Evolutionary conservation across 2,329 filamentous ascomycete species (phyloP).

Genomic region (Fusarium phyllophilum): DNA sequence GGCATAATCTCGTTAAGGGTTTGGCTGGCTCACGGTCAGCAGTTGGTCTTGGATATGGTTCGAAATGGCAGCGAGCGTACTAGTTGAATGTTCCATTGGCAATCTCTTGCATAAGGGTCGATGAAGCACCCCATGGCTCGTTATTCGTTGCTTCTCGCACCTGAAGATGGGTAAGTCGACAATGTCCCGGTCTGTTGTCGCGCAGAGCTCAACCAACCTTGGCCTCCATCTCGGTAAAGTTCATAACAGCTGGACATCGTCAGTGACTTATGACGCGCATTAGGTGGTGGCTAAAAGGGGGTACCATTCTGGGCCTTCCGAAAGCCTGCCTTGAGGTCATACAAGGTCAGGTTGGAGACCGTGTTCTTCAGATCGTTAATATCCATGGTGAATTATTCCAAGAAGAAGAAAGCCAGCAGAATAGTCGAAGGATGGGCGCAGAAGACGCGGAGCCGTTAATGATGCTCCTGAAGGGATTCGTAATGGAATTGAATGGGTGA

Average conservation of each 20-base stretch:
- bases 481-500: slow-evolving; percentile 13
- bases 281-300: slow-evolving; percentile 4
- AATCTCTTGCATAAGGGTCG: slow-evolving; percentile 95
- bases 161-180: slow-evolving; percentile 54
- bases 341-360: slow-evolving; percentile 91
- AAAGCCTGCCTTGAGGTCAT: slow-evolving; percentile 94
- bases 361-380: slow-evolving; percentile 84
- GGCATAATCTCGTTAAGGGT: slow-evolving; percentile 99
- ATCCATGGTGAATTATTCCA: slow-evolving; percentile 71
- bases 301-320: slow-evolving; percentile 97
- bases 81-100: slow-evolving; percentile 98
- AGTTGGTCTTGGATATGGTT: slow-evolving; percentile 30
- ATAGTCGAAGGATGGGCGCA: background rate
- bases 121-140: slow-evolving; percentile 92
- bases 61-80: slow-evolving; percentile 69
- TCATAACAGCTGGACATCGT: slow-evolving; percentile 84
- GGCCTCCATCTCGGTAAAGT: slow-evolving; percentile 93
- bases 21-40: slow-evolving; percentile 69
- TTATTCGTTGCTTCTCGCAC: slow-evolving; percentile 99
- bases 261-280: slow-evolving; percentile 40
- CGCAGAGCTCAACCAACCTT: slow-evolving; percentile 58
- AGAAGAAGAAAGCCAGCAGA: slow-evolving; percentile 22
- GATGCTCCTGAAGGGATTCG: slow-evolving; percentile 19
- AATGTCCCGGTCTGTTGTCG: background rate
- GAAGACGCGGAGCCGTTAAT: slow-evolving; percentile 21